phyloP scores from a whole-genome alignment of 257 asterid genomes.

The Catharanthus roseus region DNA sequence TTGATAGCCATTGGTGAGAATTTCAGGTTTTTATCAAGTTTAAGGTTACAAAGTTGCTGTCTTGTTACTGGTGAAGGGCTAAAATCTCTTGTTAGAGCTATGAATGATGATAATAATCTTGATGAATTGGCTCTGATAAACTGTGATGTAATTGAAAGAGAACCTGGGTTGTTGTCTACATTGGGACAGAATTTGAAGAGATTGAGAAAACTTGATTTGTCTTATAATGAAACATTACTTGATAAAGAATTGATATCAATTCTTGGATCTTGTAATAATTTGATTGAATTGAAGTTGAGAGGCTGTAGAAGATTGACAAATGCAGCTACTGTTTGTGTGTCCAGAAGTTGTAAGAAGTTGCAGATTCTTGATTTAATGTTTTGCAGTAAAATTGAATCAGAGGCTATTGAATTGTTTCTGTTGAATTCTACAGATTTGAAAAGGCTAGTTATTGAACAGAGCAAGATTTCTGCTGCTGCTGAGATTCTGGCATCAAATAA shows the following conservation, averaged over 20 bases:
- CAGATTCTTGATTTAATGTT: conserved; percentile 40
- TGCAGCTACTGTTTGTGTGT: conserved; percentile 22
- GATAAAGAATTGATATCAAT: conserved; percentile 64
- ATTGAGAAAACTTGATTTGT: conserved; percentile 61
- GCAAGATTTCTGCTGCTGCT: conserved; percentile 45
- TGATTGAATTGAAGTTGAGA: conserved; percentile 63
- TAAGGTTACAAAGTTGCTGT: conserved; percentile 67
- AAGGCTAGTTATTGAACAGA: conserved; percentile 47
- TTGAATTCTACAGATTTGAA: conserved; percentile 34
- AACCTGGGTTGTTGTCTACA: conserved; percentile 50
- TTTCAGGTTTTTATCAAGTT: conserved; percentile 41
- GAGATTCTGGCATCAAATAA: conserved; percentile 28
- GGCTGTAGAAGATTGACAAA: conserved; percentile 51
- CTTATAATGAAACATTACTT: conserved; percentile 53
- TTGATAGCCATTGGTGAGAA: conserved; percentile 51
- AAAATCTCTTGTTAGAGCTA: conserved; percentile 34
- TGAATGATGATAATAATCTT: conserved; percentile 21
- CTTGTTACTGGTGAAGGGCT: conserved; percentile 67
- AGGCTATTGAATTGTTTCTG: conserved; percentile 48
- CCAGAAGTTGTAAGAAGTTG: conserved; percentile 44
- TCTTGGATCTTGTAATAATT: conserved; percentile 51
- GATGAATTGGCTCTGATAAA: conserved; percentile 61
- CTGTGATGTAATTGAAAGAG: conserved; percentile 63
- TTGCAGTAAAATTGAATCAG: conserved; percentile 40
- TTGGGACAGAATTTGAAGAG: conserved; percentile 63